phyloP scores from a whole-genome alignment of 176 grass and related monocot species.

The Eremochloa ophiuroides region DNA sequence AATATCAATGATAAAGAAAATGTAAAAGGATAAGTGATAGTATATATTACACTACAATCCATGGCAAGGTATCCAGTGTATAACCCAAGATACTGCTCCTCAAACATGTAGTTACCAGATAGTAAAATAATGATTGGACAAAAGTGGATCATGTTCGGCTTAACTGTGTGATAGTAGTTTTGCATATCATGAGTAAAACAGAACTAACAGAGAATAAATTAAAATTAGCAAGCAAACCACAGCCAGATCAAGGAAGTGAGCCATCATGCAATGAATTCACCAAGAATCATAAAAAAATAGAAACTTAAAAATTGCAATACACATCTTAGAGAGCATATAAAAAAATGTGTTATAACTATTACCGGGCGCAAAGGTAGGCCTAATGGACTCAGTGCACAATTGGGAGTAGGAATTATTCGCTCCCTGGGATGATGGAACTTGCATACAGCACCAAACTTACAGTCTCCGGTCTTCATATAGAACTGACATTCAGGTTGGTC shows the following conservation, averaged over 20 bases:
- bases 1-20: background rate
- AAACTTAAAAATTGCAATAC: background rate
- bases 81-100: background rate
- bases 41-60: background rate
- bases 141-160: background rate
- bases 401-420: conserved; percentile 63
- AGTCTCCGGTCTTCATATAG: conserved; percentile 96
- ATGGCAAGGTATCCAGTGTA: background rate
- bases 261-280: background rate
- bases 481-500: conserved; percentile 92
- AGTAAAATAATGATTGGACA: background rate
- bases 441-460: conserved; percentile 88
- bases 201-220: background rate
- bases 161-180: background rate
- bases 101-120: background rate
- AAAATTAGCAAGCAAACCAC: background rate
- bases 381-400: conserved; percentile 66
- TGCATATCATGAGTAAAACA: background rate
- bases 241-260: background rate
- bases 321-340: background rate
- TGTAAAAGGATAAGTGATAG: background rate
- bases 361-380: conserved; percentile 78
- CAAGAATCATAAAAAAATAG: background rate
- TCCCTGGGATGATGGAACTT: conserved; percentile 94
- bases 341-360: conserved; percentile 17